Conservation (phyloP, 192 early-diverging fungal genomes). For the Pilaira anomala region DNA sequence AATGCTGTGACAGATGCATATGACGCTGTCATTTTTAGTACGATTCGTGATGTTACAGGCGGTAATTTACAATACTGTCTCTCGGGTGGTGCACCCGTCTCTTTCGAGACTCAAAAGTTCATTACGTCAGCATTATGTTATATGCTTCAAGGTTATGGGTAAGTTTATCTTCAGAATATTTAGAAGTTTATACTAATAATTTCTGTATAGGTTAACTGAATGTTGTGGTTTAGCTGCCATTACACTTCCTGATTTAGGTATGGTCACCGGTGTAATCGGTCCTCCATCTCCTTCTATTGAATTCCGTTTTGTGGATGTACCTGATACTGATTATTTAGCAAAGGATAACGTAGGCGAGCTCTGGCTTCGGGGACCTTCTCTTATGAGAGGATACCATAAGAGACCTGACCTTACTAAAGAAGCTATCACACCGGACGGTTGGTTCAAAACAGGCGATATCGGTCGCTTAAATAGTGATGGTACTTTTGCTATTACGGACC, state of each 20-base stretch:
- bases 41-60: conserved; percentile 60
- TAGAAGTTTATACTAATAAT: not conserved
- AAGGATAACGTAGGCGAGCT: conserved; percentile 59
- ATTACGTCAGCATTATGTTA: conserved; percentile 60
- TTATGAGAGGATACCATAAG: conserved; percentile 53
- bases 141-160: conserved; percentile 69
- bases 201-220: conserved; percentile 56
- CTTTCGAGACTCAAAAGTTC: conserved; percentile 72
- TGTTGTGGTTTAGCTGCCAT: conserved; percentile 52
- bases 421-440: conserved; percentile 51
- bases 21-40: conserved; percentile 58
- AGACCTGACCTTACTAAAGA: conserved; percentile 45
- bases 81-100: conserved; percentile 74
- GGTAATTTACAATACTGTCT: conserved; percentile 60
- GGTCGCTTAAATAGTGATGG: conserved; percentile 41
- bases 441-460: conserved; percentile 56
- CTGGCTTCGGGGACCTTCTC: conserved; percentile 57
- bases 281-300: conserved; percentile 60
- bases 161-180: not conserved
- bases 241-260: conserved; percentile 43
- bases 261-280: conserved; percentile 53
- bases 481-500: conserved; percentile 70
- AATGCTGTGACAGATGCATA: conserved; percentile 50
- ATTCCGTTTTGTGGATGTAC: conserved; percentile 57
- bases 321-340: conserved; percentile 52